Evolutionary conservation across 441 rosid species (phyloP).

Genomic region (Brassica hybrid): DNA sequence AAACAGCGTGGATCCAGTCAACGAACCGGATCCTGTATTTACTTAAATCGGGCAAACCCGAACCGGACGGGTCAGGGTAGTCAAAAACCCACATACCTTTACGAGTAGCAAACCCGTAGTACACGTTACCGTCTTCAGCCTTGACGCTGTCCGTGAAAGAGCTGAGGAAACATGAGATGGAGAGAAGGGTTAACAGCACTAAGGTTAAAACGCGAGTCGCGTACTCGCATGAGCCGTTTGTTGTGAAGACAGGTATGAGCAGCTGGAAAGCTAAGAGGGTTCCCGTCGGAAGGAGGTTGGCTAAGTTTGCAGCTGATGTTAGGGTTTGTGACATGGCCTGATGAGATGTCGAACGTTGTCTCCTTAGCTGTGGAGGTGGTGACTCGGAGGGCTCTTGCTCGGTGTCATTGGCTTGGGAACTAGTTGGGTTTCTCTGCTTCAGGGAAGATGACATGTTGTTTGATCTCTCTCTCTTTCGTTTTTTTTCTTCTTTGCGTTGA

Average conservation of each 20-base stretch:
- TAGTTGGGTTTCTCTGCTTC: constrained; percentile 29
- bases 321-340: constrained; percentile 61
- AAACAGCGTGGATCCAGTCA: constrained; percentile 57
- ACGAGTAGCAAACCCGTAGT: constrained; percentile 64
- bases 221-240: constrained; percentile 61
- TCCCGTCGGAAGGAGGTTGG: constrained; percentile 78
- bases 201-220: constrained; percentile 51
- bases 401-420: background rate
- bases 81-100: constrained; percentile 64
- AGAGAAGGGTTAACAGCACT: constrained; percentile 50
- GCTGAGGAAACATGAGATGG: constrained; percentile 61
- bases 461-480: no score
- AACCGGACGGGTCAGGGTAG: constrained; percentile 45
- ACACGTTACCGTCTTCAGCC: constrained; percentile 55
- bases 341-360: constrained; percentile 48
- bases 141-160: constrained; percentile 63
- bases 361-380: constrained; percentile 21
- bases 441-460: constrained; percentile 31
- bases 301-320: constrained; percentile 61
- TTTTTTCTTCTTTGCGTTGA: no score
- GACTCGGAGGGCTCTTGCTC: constrained; percentile 30
- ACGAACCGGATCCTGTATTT: constrained; percentile 47
- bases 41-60: constrained; percentile 56
- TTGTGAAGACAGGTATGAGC: constrained; percentile 64
- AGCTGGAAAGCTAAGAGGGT: constrained; percentile 70